These are phyloP conservation scores for Penicillium sp. DNA, from an alignment of 2,329 filamentous ascomycete genomes.

Conservation along the genomic window DNA sequence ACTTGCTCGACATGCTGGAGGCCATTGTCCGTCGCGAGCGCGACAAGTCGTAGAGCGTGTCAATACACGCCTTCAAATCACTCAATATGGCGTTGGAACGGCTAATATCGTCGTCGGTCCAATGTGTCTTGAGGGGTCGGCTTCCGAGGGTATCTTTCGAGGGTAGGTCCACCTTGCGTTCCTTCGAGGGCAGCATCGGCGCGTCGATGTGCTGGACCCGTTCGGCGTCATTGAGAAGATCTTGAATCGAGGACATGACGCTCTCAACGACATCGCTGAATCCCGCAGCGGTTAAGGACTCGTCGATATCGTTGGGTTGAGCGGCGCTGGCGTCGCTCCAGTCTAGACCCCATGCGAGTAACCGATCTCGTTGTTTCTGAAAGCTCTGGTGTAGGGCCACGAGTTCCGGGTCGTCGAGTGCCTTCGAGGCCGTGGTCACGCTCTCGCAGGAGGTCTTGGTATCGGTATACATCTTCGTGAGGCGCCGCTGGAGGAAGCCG, in stretches of 20 bases:
- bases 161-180: slow-evolving; percentile 31
- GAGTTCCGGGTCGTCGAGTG: slow-evolving; percentile 52
- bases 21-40: slow-evolving; percentile 52
- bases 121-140: slow-evolving; percentile 40
- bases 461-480: slow-evolving; percentile 62
- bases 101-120: slow-evolving; percentile 52
- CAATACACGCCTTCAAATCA: slow-evolving; percentile 61
- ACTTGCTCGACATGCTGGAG: slow-evolving; percentile 36
- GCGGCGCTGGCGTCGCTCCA: slow-evolving; percentile 62
- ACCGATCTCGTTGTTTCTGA: slow-evolving; percentile 61
- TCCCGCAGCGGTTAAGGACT: slow-evolving; percentile 60
- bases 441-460: slow-evolving; percentile 61
- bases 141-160: slow-evolving; percentile 32
- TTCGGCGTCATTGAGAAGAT: slow-evolving; percentile 61
- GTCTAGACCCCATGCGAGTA: slow-evolving; percentile 64
- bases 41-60: slow-evolving; percentile 64
- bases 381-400: slow-evolving; percentile 58
- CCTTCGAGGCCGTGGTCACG: slow-evolving; percentile 50
- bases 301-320: slow-evolving; percentile 60
- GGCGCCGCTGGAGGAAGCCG: slow-evolving; percentile 47
- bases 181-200: slow-evolving; percentile 38
- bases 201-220: slow-evolving; percentile 51
- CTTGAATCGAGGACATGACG: slow-evolving; percentile 62
- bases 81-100: slow-evolving; percentile 58
- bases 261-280: slow-evolving; percentile 63